Conservation (phyloP, 257 asterid species). For the Solanum microdontum region DNA sequence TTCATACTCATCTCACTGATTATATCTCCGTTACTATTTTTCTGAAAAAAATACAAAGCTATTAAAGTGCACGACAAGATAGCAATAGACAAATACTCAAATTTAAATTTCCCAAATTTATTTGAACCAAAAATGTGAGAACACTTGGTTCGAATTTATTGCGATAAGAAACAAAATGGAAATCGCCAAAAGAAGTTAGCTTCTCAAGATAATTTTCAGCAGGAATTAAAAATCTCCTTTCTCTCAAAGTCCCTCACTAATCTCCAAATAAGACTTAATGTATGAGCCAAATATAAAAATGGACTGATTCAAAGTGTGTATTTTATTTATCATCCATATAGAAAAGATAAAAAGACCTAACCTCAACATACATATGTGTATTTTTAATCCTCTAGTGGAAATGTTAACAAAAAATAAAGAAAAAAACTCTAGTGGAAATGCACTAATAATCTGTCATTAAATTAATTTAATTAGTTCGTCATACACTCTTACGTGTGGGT, state of each 20-base stretch:
- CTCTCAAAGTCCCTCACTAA: not conserved
- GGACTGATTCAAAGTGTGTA: not conserved
- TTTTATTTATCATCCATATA: not conserved
- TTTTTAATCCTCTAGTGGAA: not conserved
- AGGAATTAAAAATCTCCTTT: too few species aligned
- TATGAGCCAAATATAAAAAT: not conserved
- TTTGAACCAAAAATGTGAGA: not conserved
- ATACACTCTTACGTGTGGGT: not conserved
- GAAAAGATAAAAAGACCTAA: not conserved
- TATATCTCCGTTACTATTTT: not conserved
- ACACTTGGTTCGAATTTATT: not conserved
- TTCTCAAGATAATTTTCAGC: not conserved
- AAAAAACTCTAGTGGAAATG: not conserved
- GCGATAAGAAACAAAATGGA: not conserved
- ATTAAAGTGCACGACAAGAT: not conserved
- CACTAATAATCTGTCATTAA: not conserved
- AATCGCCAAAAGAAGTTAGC: not conserved
- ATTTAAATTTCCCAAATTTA: not conserved
- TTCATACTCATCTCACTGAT: not conserved
- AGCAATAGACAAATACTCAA: fast-evolving
- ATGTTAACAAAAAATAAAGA: not conserved
- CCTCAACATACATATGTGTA: not conserved
- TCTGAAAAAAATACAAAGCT: fast-evolving
- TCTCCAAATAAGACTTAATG: not conserved
- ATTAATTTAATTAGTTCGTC: not conserved